Evolutionary conservation across 306 rosid species (phyloP).

Genomic region (Dryas alaskensis): DNA sequence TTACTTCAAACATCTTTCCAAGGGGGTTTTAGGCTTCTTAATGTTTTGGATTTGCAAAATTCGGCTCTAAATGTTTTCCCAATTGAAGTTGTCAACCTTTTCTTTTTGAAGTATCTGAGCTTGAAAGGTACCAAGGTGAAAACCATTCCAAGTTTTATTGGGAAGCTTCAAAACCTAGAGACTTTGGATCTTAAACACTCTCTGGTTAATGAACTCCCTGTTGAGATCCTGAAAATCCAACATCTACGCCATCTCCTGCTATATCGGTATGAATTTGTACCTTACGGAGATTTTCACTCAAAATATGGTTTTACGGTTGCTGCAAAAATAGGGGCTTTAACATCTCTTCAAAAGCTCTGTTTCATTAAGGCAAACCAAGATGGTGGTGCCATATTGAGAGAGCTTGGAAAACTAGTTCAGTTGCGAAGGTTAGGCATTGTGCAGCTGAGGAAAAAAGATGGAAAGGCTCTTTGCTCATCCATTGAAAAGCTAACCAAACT

Average conservation of each 20-base stretch:
- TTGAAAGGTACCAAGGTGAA: conserved; percentile 23
- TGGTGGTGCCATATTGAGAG: not conserved
- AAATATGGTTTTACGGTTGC: conserved; percentile 21
- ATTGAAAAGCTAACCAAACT: conserved; percentile 11
- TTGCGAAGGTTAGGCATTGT: conserved; percentile 25
- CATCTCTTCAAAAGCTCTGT: conserved; percentile 27
- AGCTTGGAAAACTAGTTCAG: conserved; percentile 26
- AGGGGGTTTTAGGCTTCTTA: conserved; percentile 13
- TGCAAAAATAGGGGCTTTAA: conserved; percentile 10
- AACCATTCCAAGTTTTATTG: conserved; percentile 9
- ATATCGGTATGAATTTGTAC: conserved; percentile 9
- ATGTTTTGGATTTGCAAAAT: conserved; percentile 25
- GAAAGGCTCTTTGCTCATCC: conserved; percentile 27
- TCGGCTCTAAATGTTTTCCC: conserved; percentile 18
- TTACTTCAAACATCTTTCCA: not conserved
- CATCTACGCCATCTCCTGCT: conserved; percentile 16
- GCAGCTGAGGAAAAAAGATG: conserved; percentile 11
- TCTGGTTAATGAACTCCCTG: conserved; percentile 19
- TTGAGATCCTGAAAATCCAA: conserved; percentile 13
- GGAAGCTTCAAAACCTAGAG: conserved; percentile 25
- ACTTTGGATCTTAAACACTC: conserved; percentile 29
- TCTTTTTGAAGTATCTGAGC: conserved; percentile 26
- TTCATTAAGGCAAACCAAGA: conserved; percentile 10
- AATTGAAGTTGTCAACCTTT: not conserved
- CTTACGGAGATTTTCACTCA: not conserved